Evolutionary conservation across 2,329 filamentous ascomycete genomes (phyloP), one percentile per base, ranked within the genome.

Genomic region (Blastomyces gilchristii): DNA sequence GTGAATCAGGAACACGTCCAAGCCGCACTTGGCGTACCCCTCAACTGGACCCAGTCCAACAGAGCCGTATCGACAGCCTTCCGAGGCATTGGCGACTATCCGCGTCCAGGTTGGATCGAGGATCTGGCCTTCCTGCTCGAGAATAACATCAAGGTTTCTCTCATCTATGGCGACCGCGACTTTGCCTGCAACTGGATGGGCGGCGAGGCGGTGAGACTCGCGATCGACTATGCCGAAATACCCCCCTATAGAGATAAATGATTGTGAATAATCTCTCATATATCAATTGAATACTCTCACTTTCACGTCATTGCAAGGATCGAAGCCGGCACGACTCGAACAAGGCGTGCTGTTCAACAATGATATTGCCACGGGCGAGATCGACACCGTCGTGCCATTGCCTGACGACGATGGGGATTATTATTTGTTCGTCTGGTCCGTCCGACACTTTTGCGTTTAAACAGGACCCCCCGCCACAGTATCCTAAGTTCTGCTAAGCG

Each of bases 1-100:
- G n/a, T 88, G 49, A 84, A 82, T 68, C 79, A 83, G 65, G 75
- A 78, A 3, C 79, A 81, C 68, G 82, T 86, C 0, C 84, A 86
- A 68, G 71, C 72, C 2, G 82, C 82, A 0, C 78, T 88, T 0
- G 85, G 85, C 4, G 81, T 84, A 0, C 82, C 83, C 0, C 71
- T 86, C 25, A 87, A 87, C 71, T 86, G 79, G 75, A 82, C 83
- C 0, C 70, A 75, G 18, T 73, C 74, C 2, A 77, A 75, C 8
- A 62, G 68, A 2, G 75, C 78, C 14, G 82, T 84, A 0, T 73
- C 74, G 11, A 61, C 67, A 3, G 80, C 77, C 0, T 86, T 86
- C 66, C 52, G 65, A 0, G 66, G 68, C 1, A 79, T 78, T 7
- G 80, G 80, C 28, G 80, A 83, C 68, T 80, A 81, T 64, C 72